Percentiles rank a stretch among this genome's conserved stretches.
Conservation (phyloP, 2,329 filamentous ascomycete species). For the Chalaropsis ovoidea region DNA sequence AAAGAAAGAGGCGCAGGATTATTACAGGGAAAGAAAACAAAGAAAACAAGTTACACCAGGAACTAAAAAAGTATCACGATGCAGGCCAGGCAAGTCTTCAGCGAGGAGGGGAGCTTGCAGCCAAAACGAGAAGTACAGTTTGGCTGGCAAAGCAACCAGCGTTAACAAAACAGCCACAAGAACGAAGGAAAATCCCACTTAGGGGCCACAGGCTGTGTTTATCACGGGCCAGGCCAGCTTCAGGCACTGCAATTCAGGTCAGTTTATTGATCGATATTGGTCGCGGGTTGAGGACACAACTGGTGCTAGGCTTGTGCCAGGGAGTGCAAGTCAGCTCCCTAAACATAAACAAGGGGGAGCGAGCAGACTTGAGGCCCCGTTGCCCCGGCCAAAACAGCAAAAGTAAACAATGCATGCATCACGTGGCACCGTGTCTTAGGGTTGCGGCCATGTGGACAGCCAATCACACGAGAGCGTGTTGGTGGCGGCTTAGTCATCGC, state of each 20-base stretch:
- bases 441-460: not conserved
- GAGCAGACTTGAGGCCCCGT: not conserved
- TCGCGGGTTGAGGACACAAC: not conserved
- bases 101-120: not conserved
- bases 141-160: constrained; percentile 4
- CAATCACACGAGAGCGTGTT: not conserved
- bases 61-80: constrained; percentile 24
- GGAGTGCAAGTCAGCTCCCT: constrained; percentile 5
- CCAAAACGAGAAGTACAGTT: not conserved
- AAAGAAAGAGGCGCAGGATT: not conserved
- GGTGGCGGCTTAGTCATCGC: not conserved
- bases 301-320: not conserved
- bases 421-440: not conserved
- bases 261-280: constrained; percentile 3
- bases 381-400: constrained; percentile 7
- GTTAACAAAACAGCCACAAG: not conserved
- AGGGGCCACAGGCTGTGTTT: not conserved
- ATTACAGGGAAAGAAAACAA: constrained; percentile 19
- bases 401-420: not conserved
- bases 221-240: constrained; percentile 7
- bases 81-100: not conserved
- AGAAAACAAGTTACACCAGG: constrained; percentile 17
- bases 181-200: not conserved
- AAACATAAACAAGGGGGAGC: constrained; percentile 9
- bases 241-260: not conserved